These are phyloP conservation scores for Rachicladosporium sp. DNA, from an alignment of 2,329 filamentous ascomycete species.

Conservation along the genomic window DNA sequence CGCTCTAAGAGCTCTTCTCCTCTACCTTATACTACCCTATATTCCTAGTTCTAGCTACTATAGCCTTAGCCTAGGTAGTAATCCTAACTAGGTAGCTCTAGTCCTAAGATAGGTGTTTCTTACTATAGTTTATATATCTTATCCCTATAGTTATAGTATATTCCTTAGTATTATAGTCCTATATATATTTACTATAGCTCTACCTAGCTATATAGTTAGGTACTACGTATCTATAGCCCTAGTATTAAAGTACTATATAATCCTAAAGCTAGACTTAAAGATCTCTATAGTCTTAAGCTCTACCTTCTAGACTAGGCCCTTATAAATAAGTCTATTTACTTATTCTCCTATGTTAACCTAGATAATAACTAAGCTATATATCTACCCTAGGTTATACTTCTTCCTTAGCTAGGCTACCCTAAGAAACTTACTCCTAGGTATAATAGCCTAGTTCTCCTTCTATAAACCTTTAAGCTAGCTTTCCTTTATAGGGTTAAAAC, in stretches of 20 bases:
- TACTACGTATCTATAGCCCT: background rate
- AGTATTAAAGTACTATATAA: background rate
- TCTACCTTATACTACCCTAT: too few species aligned
- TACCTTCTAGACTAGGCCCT: background rate
- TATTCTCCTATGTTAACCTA: background rate
- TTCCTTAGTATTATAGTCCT: background rate
- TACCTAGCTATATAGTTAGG: background rate
- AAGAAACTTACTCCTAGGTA: too few species aligned
- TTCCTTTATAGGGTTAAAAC: too few species aligned
- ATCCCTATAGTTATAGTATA: background rate
- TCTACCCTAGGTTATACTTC: too few species aligned
- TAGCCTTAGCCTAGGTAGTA: too few species aligned
- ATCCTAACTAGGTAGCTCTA: background rate
- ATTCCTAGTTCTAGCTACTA: too few species aligned
- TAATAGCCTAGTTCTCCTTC: too few species aligned
- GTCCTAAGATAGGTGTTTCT: background rate
- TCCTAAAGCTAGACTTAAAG: background rate
- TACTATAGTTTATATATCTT: background rate
- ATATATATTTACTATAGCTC: background rate
- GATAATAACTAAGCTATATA: too few species aligned
- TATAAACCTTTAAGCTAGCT: too few species aligned
- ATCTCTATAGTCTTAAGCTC: background rate
- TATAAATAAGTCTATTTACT: background rate
- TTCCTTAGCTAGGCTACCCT: too few species aligned
- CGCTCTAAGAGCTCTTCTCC: too few species aligned